Percentiles rank a stretch among this genome's conserved stretches.
phyloP scores from a whole-genome alignment of 1,284 basidiomycete species.

The Lentinus polychrous region DNA sequence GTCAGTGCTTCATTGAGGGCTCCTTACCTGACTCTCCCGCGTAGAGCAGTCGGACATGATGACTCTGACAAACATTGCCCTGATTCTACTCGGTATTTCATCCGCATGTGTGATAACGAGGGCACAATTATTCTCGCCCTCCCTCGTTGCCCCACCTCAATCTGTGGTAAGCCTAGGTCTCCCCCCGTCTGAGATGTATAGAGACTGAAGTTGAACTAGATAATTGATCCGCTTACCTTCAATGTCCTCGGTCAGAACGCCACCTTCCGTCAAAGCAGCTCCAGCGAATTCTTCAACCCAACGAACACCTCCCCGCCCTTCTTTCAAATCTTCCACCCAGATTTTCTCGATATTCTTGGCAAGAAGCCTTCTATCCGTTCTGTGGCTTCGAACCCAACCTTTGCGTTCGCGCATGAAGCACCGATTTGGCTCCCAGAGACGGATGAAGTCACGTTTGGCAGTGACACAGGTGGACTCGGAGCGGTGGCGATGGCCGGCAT shows the following conservation, averaged over 20 bases:
- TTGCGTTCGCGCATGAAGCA: conserved; percentile 71
- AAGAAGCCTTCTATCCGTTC: conserved; percentile 46
- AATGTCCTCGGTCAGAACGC: conserved; percentile 26
- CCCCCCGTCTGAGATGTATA: no score
- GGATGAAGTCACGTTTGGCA: conserved; percentile 49
- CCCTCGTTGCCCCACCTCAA: no score
- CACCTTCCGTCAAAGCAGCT: conserved; percentile 23
- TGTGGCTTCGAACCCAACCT: conserved; percentile 51
- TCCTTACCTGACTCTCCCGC: no score
- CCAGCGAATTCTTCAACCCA: conserved; percentile 30
- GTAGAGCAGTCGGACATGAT: no score
- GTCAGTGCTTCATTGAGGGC: no score
- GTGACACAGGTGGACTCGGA: conserved; percentile 34
- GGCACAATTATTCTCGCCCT: no score
- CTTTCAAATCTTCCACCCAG: conserved; percentile 62
- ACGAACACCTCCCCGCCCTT: conserved; percentile 43
- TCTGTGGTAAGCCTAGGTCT: no score
- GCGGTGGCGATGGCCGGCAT: conserved; percentile 35
- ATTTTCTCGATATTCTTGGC: conserved; percentile 57
- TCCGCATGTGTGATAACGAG: no score
- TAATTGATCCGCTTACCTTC: conserved; percentile 24
- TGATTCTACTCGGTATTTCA: no score
- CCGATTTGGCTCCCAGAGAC: conserved; percentile 54
- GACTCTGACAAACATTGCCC: no score
- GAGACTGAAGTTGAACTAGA: conserved; percentile 14